These are phyloP conservation scores for Odontarrhena argentea DNA, from an alignment of 345 rosid genomes.

Conservation along the genomic window DNA sequence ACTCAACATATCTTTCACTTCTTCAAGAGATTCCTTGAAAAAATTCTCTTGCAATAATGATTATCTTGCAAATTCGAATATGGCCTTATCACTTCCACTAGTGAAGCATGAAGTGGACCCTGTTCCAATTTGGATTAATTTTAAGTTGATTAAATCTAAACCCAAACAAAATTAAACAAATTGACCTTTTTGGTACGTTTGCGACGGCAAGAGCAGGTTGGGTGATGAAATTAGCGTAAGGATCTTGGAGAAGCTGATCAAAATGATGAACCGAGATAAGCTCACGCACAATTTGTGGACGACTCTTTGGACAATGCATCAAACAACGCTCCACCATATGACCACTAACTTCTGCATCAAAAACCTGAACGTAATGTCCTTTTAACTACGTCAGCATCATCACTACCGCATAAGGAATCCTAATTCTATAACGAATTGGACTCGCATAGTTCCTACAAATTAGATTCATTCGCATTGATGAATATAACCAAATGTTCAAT, in stretches of 20 bases:
- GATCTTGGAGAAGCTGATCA: constrained; percentile 61
- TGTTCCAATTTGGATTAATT: background rate
- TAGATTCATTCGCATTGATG: background rate
- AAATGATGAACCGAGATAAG: constrained; percentile 49
- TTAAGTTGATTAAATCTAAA: too few species aligned
- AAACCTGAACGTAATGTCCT: constrained; percentile 61
- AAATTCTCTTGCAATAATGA: constrained; percentile 44
- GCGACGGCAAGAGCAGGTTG: constrained; percentile 53
- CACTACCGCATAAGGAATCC: constrained; percentile 45
- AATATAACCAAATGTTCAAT: background rate
- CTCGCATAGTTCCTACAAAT: constrained; percentile 57
- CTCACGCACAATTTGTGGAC: constrained; percentile 49
- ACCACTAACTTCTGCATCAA: constrained; percentile 59
- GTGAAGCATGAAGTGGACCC: constrained; percentile 45
- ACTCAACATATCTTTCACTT: constrained; percentile 32
- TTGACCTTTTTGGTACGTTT: constrained; percentile 35
- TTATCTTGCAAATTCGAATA: constrained; percentile 41
- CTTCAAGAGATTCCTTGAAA: constrained; percentile 40
- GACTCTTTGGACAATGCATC: constrained; percentile 42
- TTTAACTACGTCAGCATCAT: constrained; percentile 52
- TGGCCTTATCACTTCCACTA: constrained; percentile 41
- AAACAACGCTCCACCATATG: constrained; percentile 63
- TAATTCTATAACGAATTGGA: constrained; percentile 58
- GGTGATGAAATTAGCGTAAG: constrained; percentile 57
- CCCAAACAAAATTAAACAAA: too few species aligned